These are phyloP conservation scores for Zygoascus flipseniorum DNA, from an alignment of 805 yeast species.

Conservation along the genomic window DNA sequence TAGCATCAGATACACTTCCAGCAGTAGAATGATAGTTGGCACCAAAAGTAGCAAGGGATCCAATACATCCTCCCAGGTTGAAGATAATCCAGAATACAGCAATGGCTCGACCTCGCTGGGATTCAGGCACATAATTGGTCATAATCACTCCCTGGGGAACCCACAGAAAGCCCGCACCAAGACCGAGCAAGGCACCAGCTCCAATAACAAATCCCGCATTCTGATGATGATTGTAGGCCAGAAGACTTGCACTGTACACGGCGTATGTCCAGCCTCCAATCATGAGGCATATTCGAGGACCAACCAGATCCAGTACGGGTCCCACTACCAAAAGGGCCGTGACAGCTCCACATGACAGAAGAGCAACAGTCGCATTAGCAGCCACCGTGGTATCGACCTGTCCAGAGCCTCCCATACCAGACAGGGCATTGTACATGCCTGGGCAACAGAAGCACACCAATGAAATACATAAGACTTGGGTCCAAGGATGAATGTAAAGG, in stretches of 20 bases:
- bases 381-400: constrained; percentile 25
- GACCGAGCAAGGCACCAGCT: constrained; percentile 51
- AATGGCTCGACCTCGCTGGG: constrained; percentile 42
- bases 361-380: constrained; percentile 25
- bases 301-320: constrained; percentile 23
- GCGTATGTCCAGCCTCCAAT: constrained; percentile 51
- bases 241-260: constrained; percentile 44
- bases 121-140: constrained; percentile 47
- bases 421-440: constrained; percentile 28
- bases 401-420: constrained; percentile 28
- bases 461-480: constrained; percentile 23
- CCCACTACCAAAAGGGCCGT: constrained; percentile 24
- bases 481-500: constrained; percentile 13
- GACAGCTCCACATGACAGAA: constrained; percentile 23
- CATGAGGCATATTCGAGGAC: constrained; percentile 29
- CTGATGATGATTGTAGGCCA: constrained; percentile 38
- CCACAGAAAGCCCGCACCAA: constrained; percentile 49
- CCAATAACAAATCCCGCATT: constrained; percentile 46
- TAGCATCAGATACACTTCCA: constrained; percentile 37
- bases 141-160: constrained; percentile 51
- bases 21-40: constrained; percentile 35
- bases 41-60: constrained; percentile 49
- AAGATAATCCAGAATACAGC: constrained; percentile 53
- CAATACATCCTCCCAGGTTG: constrained; percentile 56
- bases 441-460: constrained; percentile 28